Conservation (phyloP, 305 asterid species). For the Nicotiana rustica region DNA sequence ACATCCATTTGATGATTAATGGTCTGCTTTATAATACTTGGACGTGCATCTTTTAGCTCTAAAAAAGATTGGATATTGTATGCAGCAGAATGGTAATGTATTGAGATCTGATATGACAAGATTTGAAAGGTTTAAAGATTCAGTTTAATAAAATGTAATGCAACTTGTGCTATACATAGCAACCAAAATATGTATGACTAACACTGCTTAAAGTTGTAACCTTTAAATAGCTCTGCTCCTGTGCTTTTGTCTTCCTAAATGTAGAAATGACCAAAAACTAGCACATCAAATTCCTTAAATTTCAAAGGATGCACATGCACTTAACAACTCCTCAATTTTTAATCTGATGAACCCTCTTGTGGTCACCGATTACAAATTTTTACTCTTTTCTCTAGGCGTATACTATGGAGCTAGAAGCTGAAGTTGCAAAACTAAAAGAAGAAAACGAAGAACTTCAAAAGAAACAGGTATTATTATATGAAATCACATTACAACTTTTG, state of each 20-base stretch:
- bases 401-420: slow-evolving; percentile 89
- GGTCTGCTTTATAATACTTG: slow-evolving; percentile 31
- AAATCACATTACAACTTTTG: neutral
- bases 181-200: neutral
- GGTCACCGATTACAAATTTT: slow-evolving; percentile 2
- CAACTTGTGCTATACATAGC: neutral
- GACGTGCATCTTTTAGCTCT: slow-evolving; percentile 9
- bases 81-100: slow-evolving; percentile 29
- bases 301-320: neutral
- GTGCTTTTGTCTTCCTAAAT: neutral
- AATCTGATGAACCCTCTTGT: neutral
- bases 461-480: slow-evolving; percentile 64
- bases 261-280: neutral
- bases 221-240: neutral
- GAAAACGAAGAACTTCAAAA: slow-evolving; percentile 73
- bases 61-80: slow-evolving; percentile 27
- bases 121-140: neutral
- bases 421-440: slow-evolving; percentile 92
- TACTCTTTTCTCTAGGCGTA: slow-evolving; percentile 63
- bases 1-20: slow-evolving; percentile 22
- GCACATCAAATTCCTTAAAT: neutral
- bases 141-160: neutral
- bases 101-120: neutral
- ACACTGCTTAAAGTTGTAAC: neutral
- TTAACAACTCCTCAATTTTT: neutral